Percentiles rank a stretch among this genome's conserved stretches.
Evolutionary conservation across 345 rosid species (phyloP).

Genomic region (Atalantia buxifolia): DNA sequence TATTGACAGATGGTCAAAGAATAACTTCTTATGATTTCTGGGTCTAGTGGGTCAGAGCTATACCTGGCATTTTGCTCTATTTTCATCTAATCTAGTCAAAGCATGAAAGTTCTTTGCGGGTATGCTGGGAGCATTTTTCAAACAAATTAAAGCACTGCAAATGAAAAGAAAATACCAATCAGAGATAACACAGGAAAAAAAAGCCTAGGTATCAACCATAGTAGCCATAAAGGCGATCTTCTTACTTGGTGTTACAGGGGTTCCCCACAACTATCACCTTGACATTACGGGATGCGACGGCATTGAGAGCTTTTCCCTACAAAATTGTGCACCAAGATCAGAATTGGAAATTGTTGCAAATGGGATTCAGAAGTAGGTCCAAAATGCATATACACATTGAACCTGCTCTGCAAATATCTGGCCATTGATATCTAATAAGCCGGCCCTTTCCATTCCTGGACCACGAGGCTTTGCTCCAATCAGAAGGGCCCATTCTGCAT

Average conservation of each 20-base stretch:
- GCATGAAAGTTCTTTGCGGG: slow-evolving; percentile 98
- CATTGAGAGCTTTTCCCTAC: slow-evolving; percentile 89
- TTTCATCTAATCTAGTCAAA: slow-evolving; percentile 90
- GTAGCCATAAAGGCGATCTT: background rate
- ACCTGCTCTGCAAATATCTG: slow-evolving; percentile 94
- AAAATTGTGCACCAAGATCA: slow-evolving; percentile 9
- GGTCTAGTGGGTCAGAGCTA: background rate
- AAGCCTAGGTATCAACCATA: background rate
- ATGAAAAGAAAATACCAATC: slow-evolving; percentile 4
- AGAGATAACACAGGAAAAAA: background rate
- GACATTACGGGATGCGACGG: slow-evolving; percentile 80
- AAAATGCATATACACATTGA: background rate
- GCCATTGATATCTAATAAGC: slow-evolving; percentile 82
- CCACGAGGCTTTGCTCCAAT: slow-evolving; percentile 99
- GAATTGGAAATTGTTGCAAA: background rate
- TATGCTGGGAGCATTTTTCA: slow-evolving; percentile 93
- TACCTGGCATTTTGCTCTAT: slow-evolving; percentile 98
- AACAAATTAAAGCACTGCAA: slow-evolving; percentile 86
- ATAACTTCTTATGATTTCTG: background rate
- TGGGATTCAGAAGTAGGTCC: background rate
- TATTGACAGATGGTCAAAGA: background rate
- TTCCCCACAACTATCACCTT: slow-evolving; percentile 97
- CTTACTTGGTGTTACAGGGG: slow-evolving; percentile 99
- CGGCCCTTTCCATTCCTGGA: slow-evolving; percentile 97
- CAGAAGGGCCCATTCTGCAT: slow-evolving; percentile 94